phyloP scores from a whole-genome alignment of 169 alveolate genomes.

The Plasmodium blacklocki region DNA sequence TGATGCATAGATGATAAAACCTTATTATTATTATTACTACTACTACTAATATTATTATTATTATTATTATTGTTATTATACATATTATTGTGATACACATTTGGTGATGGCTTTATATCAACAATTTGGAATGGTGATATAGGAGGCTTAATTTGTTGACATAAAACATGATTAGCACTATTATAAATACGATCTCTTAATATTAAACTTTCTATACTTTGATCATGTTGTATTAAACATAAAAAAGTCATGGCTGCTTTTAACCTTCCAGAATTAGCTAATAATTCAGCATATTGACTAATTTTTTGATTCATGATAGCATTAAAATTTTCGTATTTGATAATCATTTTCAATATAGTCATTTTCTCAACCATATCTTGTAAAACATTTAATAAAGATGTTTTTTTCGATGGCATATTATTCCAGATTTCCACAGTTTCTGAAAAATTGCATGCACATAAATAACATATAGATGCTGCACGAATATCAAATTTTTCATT shows the following conservation, averaged over 20 bases:
- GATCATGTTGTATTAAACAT: constrained; percentile 79
- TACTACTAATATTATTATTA: neutral
- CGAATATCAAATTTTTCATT: constrained; percentile 78
- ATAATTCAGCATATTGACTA: constrained; percentile 82
- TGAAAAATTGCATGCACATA: constrained; percentile 86
- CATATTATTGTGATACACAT: constrained; percentile 2
- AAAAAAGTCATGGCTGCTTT: constrained; percentile 83
- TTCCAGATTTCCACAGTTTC: constrained; percentile 86
- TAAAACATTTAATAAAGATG: constrained; percentile 75
- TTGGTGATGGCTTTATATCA: constrained; percentile 63
- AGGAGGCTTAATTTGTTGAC: constrained; percentile 69
- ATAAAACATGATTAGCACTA: constrained; percentile 79
- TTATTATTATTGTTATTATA: neutral
- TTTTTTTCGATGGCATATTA: constrained; percentile 81
- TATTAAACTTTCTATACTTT: constrained; percentile 70
- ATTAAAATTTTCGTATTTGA: constrained; percentile 77
- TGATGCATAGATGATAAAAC: neutral
- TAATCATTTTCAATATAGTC: constrained; percentile 80
- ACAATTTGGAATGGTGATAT: constrained; percentile 77
- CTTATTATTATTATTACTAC: neutral
- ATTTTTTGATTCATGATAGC: constrained; percentile 78
- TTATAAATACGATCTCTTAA: constrained; percentile 81
- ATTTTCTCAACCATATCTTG: constrained; percentile 82
- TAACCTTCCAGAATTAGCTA: constrained; percentile 82
- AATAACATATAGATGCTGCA: constrained; percentile 86